phyloP scores from a whole-genome alignment of 208 protist species.

The Trichomonas vaginalis region DNA sequence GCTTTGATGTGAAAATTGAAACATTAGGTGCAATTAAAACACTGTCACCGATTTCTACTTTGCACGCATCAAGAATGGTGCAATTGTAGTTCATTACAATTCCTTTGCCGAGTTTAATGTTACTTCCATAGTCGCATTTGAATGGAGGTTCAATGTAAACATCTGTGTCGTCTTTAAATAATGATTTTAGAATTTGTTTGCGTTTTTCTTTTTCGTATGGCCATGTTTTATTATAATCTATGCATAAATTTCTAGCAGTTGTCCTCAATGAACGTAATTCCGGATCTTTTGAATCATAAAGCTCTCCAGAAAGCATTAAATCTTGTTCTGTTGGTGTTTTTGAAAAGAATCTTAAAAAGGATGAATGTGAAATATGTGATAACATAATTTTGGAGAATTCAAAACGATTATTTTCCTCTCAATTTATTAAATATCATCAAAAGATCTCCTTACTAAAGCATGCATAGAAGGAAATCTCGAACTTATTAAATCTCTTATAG shows the following conservation, averaged over 20 bases:
- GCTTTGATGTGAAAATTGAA: constrained; percentile 49
- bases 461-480: no score
- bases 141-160: constrained; percentile 48
- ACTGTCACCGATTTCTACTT: constrained; percentile 47
- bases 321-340: not conserved
- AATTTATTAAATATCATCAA: no score
- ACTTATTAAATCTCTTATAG: no score
- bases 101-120: constrained; percentile 47
- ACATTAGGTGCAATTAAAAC: constrained; percentile 51
- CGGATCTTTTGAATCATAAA: constrained; percentile 35
- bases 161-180: not conserved
- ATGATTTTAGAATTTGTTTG: not conserved
- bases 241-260: not conserved
- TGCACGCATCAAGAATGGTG: constrained; percentile 48
- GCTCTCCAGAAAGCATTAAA: constrained; percentile 42
- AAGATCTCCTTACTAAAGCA: no score
- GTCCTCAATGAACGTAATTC: constrained; percentile 28
- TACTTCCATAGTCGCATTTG: constrained; percentile 51
- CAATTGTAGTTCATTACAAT: constrained; percentile 52
- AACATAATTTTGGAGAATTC: no score
- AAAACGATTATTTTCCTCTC: no score
- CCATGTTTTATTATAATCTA: constrained; percentile 17
- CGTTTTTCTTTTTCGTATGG: constrained; percentile 23
- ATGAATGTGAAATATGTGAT: no score
- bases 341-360: no score